A percentile compares a stretch with the other conserved stretches of the same genome.
phyloP scores from a whole-genome alignment of 495 filamentous ascomycete genomes.

The Annulohypoxylon bovei region DNA sequence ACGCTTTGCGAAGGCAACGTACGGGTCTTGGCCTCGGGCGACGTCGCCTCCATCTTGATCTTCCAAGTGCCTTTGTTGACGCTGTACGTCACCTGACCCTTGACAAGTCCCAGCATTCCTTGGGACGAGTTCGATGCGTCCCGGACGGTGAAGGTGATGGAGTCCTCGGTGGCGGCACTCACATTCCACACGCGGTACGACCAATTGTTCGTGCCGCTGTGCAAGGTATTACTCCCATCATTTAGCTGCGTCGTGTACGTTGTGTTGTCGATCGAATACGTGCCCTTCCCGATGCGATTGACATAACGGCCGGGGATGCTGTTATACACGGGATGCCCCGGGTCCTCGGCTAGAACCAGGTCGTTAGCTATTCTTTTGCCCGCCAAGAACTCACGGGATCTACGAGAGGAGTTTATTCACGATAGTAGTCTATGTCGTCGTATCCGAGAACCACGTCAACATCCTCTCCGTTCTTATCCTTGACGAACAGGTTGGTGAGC shows the following conservation, averaged over 20 bases:
- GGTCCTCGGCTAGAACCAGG: conserved; percentile 51
- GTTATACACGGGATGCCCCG: conserved; percentile 62
- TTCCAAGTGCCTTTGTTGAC: conserved; percentile 60
- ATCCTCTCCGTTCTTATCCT: conserved; percentile 64
- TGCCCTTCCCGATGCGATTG: conserved; percentile 65
- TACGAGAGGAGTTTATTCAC: conserved; percentile 41
- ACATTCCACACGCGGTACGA: conserved; percentile 64
- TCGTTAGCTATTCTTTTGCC: conserved; percentile 30
- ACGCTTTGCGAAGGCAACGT: conserved; percentile 38
- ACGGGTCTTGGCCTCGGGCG: conserved; percentile 62
- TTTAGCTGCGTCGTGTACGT: conserved; percentile 62
- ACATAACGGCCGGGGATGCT: conserved; percentile 64
- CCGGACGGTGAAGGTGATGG: conserved; percentile 80
- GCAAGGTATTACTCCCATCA: conserved; percentile 67
- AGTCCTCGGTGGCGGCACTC: conserved; percentile 65
- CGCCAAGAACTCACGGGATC: conserved; percentile 10
- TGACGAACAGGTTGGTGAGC: conserved; percentile 67
- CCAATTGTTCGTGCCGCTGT: conserved; percentile 70
- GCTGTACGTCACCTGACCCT: conserved; percentile 79
- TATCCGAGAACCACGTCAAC: conserved; percentile 65
- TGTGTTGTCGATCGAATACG: conserved; percentile 61
- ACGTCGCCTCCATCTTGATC: conserved; percentile 63
- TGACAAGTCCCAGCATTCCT: conserved; percentile 78
- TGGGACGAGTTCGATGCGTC: conserved; percentile 71
- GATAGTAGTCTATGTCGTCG: conserved; percentile 61